These are phyloP conservation scores for Epichloe coenophiala DNA, from an alignment of 2,329 filamentous ascomycete species.

Conservation along the genomic window DNA sequence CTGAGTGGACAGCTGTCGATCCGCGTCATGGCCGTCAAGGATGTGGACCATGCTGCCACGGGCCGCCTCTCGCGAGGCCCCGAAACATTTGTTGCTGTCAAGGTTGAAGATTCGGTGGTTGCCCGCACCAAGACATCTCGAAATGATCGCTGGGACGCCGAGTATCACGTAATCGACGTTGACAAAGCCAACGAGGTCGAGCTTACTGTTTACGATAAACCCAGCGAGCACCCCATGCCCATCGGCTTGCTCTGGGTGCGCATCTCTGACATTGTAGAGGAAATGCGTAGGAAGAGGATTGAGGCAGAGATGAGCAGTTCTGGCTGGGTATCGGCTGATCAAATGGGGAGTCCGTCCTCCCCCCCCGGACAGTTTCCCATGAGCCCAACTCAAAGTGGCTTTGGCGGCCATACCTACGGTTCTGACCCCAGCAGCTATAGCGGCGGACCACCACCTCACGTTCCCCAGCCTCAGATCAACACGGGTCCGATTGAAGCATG, in stretches of 20 bases:
- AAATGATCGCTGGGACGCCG: slow-evolving; percentile 82
- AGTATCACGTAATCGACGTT: slow-evolving; percentile 83
- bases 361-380: slow-evolving; percentile 42
- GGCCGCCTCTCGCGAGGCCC: slow-evolving; percentile 78
- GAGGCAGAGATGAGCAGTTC: slow-evolving; percentile 89
- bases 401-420: slow-evolving; percentile 28
- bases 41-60: slow-evolving; percentile 84
- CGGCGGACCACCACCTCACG: slow-evolving; percentile 15
- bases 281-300: slow-evolving; percentile 93
- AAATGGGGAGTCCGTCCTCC: slow-evolving; percentile 55
- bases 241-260: slow-evolving; percentile 94
- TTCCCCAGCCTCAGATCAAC: slow-evolving; percentile 35
- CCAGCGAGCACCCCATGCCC: slow-evolving; percentile 76
- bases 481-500: slow-evolving; percentile 71
- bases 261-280: slow-evolving; percentile 93
- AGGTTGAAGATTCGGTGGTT: slow-evolving; percentile 88
- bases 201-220: slow-evolving; percentile 93
- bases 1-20: slow-evolving; percentile 81
- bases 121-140: slow-evolving; percentile 75
- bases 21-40: slow-evolving; percentile 75
- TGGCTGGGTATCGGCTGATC: slow-evolving; percentile 94
- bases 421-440: slow-evolving; percentile 14
- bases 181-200: slow-evolving; percentile 99
- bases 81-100: slow-evolving; percentile 90
- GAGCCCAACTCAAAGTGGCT: slow-evolving; percentile 31